phyloP scores from a whole-genome alignment of 2,329 filamentous ascomycete genomes.

The Pezicula radicicola region DNA sequence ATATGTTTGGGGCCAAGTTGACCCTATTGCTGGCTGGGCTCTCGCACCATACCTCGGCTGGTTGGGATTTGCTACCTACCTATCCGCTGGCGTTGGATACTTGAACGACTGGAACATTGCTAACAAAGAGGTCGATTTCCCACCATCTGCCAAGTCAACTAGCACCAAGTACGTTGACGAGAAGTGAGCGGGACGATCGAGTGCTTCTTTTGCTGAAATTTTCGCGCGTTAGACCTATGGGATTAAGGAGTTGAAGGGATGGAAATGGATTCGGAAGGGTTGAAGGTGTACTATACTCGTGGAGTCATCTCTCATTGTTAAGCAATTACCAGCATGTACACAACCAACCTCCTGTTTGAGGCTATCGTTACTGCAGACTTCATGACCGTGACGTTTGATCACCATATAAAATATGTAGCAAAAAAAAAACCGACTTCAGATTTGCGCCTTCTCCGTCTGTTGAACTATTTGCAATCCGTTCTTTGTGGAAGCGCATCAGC shows the following conservation, averaged over 20 bases:
- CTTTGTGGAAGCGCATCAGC: too few relatives aligned
- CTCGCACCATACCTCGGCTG: slow-evolving; percentile 82
- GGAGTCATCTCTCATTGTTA: too few relatives aligned
- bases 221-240: background rate
- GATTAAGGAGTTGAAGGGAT: background rate
- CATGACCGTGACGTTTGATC: too few relatives aligned
- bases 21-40: slow-evolving; percentile 68
- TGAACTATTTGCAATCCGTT: too few relatives aligned
- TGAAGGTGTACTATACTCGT: background rate
- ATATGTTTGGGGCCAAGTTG: slow-evolving; percentile 73
- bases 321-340: too few relatives aligned
- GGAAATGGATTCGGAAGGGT: background rate
- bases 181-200: slow-evolving; percentile 11
- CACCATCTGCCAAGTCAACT: slow-evolving; percentile 17
- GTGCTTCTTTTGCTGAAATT: background rate
- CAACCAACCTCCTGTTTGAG: too few relatives aligned
- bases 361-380: too few relatives aligned
- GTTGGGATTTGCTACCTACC: slow-evolving; percentile 84
- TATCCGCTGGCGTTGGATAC: slow-evolving; percentile 67
- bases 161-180: slow-evolving; percentile 29
- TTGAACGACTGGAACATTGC: slow-evolving; percentile 66
- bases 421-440: too few relatives aligned
- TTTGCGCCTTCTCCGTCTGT: too few relatives aligned
- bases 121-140: slow-evolving; percentile 25
- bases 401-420: too few relatives aligned